Percentiles rank a stretch among this genome's conserved stretches.
These are phyloP conservation scores for Linum tenue DNA, from an alignment of 345 rosid genomes.

Conservation along the genomic window DNA sequence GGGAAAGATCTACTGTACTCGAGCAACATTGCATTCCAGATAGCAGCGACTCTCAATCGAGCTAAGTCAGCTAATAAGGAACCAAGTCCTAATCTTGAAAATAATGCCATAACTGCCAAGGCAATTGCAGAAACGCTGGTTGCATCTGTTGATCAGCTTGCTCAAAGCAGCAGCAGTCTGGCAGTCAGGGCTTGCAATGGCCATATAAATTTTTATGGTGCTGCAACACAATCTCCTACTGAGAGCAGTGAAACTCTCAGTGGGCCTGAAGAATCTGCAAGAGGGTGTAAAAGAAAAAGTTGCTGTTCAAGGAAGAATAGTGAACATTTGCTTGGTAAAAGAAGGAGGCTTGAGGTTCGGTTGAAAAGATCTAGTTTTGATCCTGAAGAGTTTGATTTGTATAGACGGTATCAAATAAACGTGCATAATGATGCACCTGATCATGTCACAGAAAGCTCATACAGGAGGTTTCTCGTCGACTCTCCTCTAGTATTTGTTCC, in stretches of 20 bases:
- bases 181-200: constrained; percentile 65
- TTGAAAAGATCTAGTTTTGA: constrained; percentile 84
- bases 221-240: constrained; percentile 24
- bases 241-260: constrained; percentile 23
- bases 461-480: constrained; percentile 71
- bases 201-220: constrained; percentile 60
- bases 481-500: constrained; percentile 64
- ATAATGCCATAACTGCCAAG: constrained; percentile 31
- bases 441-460: constrained; percentile 47
- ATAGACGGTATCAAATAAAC: constrained; percentile 68
- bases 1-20: constrained; percentile 53
- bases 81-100: constrained; percentile 21
- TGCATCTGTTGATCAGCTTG: constrained; percentile 28
- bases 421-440: constrained; percentile 71
- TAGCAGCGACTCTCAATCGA: constrained; percentile 51
- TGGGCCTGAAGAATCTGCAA: constrained; percentile 34
- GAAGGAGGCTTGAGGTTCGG: constrained; percentile 60
- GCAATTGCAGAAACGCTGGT: constrained; percentile 56
- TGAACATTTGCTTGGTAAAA: constrained; percentile 28
- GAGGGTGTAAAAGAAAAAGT: constrained; percentile 30
- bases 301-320: constrained; percentile 28
- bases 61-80: constrained; percentile 16
- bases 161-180: constrained; percentile 28
- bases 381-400: constrained; percentile 74
- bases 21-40: constrained; percentile 75